Evolutionary conservation across 2,329 filamentous ascomycete species (phyloP), one percentile per base, ranked within the genome.

Genomic region (Pseudogymnoascus verrucosus): DNA sequence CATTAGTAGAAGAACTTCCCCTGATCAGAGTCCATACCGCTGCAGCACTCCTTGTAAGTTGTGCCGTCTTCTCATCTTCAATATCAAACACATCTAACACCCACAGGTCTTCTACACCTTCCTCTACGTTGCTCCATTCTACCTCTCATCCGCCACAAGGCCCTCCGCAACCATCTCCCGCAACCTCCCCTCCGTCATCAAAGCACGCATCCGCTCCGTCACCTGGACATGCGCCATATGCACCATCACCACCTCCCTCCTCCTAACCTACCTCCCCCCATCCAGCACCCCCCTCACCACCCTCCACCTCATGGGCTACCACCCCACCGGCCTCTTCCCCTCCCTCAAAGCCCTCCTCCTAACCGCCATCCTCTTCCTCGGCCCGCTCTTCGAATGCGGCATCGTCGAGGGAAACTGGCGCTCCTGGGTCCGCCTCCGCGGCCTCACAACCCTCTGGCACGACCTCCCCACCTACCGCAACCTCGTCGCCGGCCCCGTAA

Each of bases 41-140:
- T 19, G 31, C 40, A 16, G 26, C 37, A 39, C 44, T 63, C 40
- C 51, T 63, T 16, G 62, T 63, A 63, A 31, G 62, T 63, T 21
- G 34, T 36, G n/a, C 21, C 51, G 11, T 34, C 16, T 19, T 57
- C 28, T 57, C 51, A 34, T 2, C 5, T 1, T 60, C 23, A 34
- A 19, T 7, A 60, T 34, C 36, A 23, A 37, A 44, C 19, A 60
- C 19, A 19, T 57, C 51, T 57, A 57, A 57, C 5, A 6, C 60
- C 39, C 65, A 54, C 65, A 90, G 90, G 78, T 93, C 66, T 76
- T 87, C 66, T 96, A 96, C 77, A 96, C 91, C n/a, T 75, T 92
- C 69, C 78, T 91, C 78, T 99, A 98, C 78, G 90, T 99, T 70
- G 79, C 90, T 3, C 93, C 95, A 23, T 91, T 98, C 76, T 97